Evolutionary conservation across 176 grass and related monocot species (phyloP), one percentile per base, ranked within the genome.

Genomic region (Dendrocalamus sinicus): DNA sequence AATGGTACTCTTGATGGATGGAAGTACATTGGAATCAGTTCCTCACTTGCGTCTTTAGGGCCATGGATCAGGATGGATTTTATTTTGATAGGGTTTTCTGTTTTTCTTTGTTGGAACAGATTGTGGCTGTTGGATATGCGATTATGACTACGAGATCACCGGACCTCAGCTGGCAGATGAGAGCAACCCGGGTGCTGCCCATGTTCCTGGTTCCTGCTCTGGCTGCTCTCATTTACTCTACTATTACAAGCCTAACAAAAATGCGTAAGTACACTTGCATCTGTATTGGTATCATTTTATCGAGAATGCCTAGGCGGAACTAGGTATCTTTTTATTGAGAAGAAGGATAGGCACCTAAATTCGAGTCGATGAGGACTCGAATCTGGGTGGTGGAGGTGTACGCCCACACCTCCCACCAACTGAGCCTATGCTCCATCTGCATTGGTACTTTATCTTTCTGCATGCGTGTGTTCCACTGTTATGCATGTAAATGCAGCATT

Each of bases 141-240:
- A 69, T 99, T 52, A 73, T 89, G 83, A 85, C 85, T 20, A 92
- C 90, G 46, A 96, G 94, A 85, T 88, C 87, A 3, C 76, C 67
- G 2, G 92, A 96, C 63, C 83, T 92, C 84, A 86, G 67, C 75
- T 96, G 94, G 97, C 89, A 94, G 83, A 78, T 71, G 72, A 99
- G 92, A 20, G 82, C 96, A 76, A 41, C 67, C 30, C 70, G 86
- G 69, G 88, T 96, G 67, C 78, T 96, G 30, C 91, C 96, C 32
- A 89, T 99, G 90, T 84, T 96, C 73, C 30, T 92, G 64, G 59
- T 99, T 68, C 94, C 94, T 81, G 84, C 52, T 81, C 80, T 96
- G 32, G 92, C 90, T 88, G 87, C 86, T 89, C 48, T 86, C 46
- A 73, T 88, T 24, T 99, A 94, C 32, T 91, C 82, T 14, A 39